phyloP scores from a whole-genome alignment of 106 monocot genomes.

The Acanthochlamys bracteata region DNA sequence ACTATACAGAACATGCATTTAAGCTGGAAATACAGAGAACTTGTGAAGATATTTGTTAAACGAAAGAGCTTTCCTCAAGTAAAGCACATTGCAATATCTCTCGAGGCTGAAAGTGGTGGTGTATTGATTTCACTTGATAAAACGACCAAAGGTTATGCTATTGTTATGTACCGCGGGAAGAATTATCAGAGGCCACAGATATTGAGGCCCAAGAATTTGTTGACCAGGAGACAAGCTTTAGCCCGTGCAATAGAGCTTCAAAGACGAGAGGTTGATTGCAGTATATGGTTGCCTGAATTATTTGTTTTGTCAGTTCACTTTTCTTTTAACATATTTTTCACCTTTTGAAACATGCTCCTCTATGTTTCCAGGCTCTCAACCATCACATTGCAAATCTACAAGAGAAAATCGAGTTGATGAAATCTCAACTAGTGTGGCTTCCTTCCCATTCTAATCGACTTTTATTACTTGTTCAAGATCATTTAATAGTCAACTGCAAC shows the following conservation, averaged over 20 bases:
- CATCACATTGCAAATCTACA: constrained; percentile 57
- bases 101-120: constrained; percentile 96
- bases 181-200: constrained; percentile 60
- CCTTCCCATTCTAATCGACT: too few species aligned
- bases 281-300: too few species aligned
- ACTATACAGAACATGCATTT: constrained; percentile 87
- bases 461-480: too few species aligned
- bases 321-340: neutral
- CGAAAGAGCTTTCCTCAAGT: constrained; percentile 79
- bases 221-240: constrained; percentile 74
- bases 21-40: constrained; percentile 77
- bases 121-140: constrained; percentile 89
- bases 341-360: neutral
- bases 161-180: constrained; percentile 85
- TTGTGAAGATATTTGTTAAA: constrained; percentile 80
- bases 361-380: constrained; percentile 52
- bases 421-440: constrained; percentile 48
- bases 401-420: constrained; percentile 45
- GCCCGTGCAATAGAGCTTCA: constrained; percentile 94
- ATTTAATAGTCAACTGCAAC: too few species aligned
- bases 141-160: constrained; percentile 85
- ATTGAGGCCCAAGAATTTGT: constrained; percentile 67
- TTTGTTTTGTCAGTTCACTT: too few species aligned
- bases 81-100: constrained; percentile 82
- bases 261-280: constrained; percentile 93